Conservation (phyloP, 192 early-diverging fungal species). For the Coemansia sp. region DNA sequence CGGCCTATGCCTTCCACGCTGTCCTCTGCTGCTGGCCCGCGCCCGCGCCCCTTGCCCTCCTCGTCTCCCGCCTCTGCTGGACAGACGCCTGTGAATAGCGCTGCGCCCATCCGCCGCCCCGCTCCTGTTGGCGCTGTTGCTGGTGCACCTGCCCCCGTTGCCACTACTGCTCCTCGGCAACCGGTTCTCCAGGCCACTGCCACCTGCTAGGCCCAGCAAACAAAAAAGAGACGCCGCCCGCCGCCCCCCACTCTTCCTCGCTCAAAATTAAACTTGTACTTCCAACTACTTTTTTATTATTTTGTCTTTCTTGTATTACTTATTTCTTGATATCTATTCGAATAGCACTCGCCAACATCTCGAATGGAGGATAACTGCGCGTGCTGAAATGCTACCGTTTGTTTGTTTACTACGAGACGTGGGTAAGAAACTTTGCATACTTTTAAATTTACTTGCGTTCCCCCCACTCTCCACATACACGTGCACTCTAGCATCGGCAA, state of each 20-base stretch:
- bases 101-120: background rate
- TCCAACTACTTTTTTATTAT: background rate
- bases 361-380: no score
- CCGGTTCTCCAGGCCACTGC: slow-evolving; percentile 5
- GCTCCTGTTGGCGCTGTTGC: background rate
- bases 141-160: background rate
- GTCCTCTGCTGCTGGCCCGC: background rate
- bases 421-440: no score
- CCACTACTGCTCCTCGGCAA: slow-evolving; percentile 1
- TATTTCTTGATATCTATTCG: no score
- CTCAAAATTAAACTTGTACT: slow-evolving; percentile 9
- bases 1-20: background rate
- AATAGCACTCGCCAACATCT: no score
- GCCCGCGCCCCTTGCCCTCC: slow-evolving; percentile 4
- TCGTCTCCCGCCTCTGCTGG: background rate
- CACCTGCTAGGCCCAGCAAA: slow-evolving; percentile 9
- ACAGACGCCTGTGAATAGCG: background rate
- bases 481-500: no score
- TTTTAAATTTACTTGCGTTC: no score
- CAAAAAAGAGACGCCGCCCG: background rate
- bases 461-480: no score
- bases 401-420: no score
- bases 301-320: slow-evolving; percentile 4
- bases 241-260: background rate
- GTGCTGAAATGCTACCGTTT: no score